Percentiles rank a stretch among this genome's conserved stretches.
Evolutionary conservation across 495 filamentous ascomycete genomes (phyloP).

Genomic region (Penicillium nucicola): DNA sequence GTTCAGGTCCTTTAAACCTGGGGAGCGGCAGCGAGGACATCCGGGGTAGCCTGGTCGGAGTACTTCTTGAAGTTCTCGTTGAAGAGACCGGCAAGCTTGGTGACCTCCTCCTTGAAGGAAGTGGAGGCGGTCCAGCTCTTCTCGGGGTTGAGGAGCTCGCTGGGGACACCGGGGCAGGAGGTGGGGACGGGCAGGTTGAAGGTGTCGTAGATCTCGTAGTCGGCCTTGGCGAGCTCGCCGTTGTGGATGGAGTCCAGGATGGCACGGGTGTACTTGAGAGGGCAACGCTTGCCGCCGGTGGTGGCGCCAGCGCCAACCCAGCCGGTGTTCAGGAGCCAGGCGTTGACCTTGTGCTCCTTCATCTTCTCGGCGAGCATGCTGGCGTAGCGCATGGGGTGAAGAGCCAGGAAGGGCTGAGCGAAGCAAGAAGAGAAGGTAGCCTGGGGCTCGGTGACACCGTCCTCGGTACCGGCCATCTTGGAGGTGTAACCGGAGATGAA

Average conservation of each 20-base stretch:
- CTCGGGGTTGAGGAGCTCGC: constrained; percentile 90
- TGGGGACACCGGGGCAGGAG: constrained; percentile 77
- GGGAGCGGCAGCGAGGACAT: constrained; percentile 53
- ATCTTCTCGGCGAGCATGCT: constrained; percentile 99
- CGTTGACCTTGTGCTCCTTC: constrained; percentile 88
- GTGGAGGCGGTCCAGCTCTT: constrained; percentile 81
- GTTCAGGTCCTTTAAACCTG: constrained; percentile 8
- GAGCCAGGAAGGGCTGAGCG: constrained; percentile 96
- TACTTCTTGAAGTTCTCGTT: constrained; percentile 98
- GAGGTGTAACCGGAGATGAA: constrained; percentile 99
- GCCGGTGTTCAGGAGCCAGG: constrained; percentile 98
- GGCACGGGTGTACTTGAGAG: constrained; percentile 97
- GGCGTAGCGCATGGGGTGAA: constrained; percentile 99
- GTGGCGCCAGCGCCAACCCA: constrained; percentile 96
- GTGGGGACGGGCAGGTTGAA: constrained; percentile 96
- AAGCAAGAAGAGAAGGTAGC: constrained; percentile 99
- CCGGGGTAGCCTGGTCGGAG: constrained; percentile 76
- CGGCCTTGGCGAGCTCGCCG: constrained; percentile 83
- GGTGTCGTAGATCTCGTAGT: constrained; percentile 92
- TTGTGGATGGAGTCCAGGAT: constrained; percentile 98
- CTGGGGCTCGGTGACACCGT: constrained; percentile 93
- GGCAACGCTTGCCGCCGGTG: constrained; percentile 96
- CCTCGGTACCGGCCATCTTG: constrained; percentile 99
- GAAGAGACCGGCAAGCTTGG: constrained; percentile 83
- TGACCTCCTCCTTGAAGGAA: constrained; percentile 81